Percentiles rank a stretch among this genome's conserved stretches.
Evolutionary conservation across 352 stramenopile species (phyloP).

Genomic region (Peronospora destructor): DNA sequence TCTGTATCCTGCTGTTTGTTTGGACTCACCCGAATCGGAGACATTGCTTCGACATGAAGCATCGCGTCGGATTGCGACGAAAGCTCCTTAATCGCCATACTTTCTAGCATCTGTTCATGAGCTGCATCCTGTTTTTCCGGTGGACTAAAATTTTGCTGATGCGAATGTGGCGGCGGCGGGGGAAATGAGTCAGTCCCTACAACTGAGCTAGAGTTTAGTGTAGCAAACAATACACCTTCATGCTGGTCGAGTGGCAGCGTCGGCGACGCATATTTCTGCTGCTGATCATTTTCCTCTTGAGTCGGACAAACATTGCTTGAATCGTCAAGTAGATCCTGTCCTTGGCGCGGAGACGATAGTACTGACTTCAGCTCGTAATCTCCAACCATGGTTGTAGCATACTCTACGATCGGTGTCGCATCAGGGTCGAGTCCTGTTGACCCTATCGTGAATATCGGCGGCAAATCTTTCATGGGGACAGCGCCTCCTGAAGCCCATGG

Average conservation of each 20-base stretch:
- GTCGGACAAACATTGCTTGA: conserved; percentile 4
- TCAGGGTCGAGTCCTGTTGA: conserved; percentile 23
- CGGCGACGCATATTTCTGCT: conserved; percentile 6
- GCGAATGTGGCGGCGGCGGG: conserved; percentile 11
- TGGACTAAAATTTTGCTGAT: conserved; percentile 10
- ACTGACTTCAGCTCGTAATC: conserved; percentile 38
- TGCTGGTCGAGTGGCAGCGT: conserved; percentile 7
- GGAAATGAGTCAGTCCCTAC: conserved; percentile 13
- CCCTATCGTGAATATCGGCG: conserved; percentile 29
- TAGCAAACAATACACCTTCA: neutral
- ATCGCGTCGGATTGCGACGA: conserved; percentile 11
- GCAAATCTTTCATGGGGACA: conserved; percentile 31
- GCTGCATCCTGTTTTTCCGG: conserved; percentile 3
- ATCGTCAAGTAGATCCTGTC: conserved; percentile 9
- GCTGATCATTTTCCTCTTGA: conserved; percentile 2
- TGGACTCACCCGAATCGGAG: conserved; percentile 12
- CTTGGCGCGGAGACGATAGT: conserved; percentile 24
- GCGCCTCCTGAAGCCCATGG: conserved; percentile 36
- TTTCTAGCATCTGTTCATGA: conserved; percentile 6
- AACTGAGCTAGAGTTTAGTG: conserved; percentile 5
- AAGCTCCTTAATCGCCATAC: conserved; percentile 10
- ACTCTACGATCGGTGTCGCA: conserved; percentile 1
- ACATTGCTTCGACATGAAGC: conserved; percentile 12
- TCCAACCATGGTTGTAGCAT: conserved; percentile 3
- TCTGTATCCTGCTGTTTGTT: conserved; percentile 8